Evolutionary conservation across 2,329 filamentous ascomycete genomes (phyloP).

Genomic region (Oidium heveae): DNA sequence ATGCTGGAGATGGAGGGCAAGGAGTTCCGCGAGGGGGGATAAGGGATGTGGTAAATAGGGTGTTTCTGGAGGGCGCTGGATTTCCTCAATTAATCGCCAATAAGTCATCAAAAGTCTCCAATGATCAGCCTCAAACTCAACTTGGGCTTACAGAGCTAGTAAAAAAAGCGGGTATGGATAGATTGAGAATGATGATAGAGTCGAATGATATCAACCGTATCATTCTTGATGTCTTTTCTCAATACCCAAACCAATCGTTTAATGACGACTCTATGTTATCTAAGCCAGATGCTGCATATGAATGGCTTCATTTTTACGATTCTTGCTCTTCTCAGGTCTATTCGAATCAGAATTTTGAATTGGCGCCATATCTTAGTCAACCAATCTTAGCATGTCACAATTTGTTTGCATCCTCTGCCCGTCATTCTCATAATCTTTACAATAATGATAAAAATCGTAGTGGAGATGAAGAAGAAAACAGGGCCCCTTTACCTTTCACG

Average conservation of each 20-base stretch:
- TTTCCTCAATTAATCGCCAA: conserved; percentile 21
- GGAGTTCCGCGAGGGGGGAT: conserved; percentile 45
- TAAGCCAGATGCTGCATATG: conserved; percentile 59
- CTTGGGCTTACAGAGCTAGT: conserved; percentile 47
- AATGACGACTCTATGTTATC: conserved; percentile 81
- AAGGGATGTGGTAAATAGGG: conserved; percentile 51
- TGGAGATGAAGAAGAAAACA: conserved; percentile 17
- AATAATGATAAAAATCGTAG: conserved; percentile 24
- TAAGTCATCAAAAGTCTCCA: conserved; percentile 8
- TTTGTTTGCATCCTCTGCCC: conserved; percentile 53
- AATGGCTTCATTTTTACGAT: conserved; percentile 92
- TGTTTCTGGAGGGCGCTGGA: conserved; percentile 57
- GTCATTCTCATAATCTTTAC: conserved; percentile 13
- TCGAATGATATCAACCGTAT: conserved; percentile 57
- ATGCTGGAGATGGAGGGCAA: conserved; percentile 45
- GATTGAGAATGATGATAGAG: conserved; percentile 51
- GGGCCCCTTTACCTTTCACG: conserved; percentile 44
- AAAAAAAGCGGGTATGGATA: conserved; percentile 47
- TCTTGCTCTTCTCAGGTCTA: conserved; percentile 54
- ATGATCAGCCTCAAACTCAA: conserved; percentile 23
- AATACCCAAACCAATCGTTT: conserved; percentile 68
- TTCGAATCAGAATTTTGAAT: conserved; percentile 76
- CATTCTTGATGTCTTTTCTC: conserved; percentile 58
- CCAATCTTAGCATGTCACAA: conserved; percentile 75
- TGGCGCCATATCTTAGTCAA: conserved; percentile 66